These are phyloP conservation scores for Colletotrichum sp. DNA, from an alignment of 2,329 filamentous ascomycete genomes.

Conservation along the genomic window DNA sequence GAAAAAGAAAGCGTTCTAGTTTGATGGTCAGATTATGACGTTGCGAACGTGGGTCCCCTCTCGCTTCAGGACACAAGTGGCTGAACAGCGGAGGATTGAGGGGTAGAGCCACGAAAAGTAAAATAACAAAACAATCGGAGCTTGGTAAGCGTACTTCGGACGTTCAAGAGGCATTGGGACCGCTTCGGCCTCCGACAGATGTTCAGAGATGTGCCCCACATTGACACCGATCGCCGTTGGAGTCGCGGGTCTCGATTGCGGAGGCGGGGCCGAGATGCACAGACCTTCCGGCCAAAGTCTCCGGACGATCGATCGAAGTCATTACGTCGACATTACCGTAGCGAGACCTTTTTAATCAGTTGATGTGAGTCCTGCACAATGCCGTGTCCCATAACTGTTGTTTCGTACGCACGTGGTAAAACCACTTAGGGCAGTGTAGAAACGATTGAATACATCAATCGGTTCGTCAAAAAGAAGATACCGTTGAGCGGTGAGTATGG, in stretches of 20 bases:
- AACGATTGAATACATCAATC: neutral
- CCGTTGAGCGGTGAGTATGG: neutral
- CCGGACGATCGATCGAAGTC: neutral
- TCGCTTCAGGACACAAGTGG: neutral
- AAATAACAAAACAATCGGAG: neutral
- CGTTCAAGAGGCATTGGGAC: neutral
- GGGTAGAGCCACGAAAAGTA: neutral
- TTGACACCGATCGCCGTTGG: neutral
- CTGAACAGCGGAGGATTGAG: neutral
- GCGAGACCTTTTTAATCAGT: neutral
- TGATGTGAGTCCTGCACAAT: neutral
- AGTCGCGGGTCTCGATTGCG: neutral
- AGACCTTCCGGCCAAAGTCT: neutral
- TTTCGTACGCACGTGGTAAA: neutral
- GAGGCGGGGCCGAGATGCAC: neutral
- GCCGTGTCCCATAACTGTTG: neutral
- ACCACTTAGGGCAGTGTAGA: neutral
- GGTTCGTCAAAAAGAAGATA: neutral
- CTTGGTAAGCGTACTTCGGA: neutral
- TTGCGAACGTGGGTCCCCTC: neutral
- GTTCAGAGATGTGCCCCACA: neutral
- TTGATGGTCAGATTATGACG: slow-evolving; percentile 6
- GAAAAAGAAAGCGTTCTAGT: slow-evolving; percentile 10
- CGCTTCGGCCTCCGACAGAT: neutral
- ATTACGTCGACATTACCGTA: neutral